A percentile compares a stretch with the other conserved stretches of the same genome.
These are phyloP conservation scores for Ganoderma sinense DNA, from an alignment of 1,284 basidiomycete species.

Conservation along the genomic window DNA sequence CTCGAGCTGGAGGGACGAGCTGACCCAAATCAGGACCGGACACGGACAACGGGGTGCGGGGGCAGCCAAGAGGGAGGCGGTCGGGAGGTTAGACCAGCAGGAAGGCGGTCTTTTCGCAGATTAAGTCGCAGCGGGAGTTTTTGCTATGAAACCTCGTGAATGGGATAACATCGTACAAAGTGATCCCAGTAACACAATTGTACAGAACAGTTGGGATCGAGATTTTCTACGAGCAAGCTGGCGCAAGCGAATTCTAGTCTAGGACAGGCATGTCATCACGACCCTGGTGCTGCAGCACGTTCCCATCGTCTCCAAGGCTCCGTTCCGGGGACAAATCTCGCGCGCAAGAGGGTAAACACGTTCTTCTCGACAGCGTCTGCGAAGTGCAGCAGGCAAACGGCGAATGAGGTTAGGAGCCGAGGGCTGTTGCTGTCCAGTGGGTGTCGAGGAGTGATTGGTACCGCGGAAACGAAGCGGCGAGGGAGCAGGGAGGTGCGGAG, in stretches of 20 bases:
- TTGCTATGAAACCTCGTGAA: not conserved
- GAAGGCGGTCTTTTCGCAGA: constrained; percentile 38
- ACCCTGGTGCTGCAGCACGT: constrained; percentile 20
- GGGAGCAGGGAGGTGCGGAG: constrained; percentile 29
- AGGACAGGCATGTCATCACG: not conserved
- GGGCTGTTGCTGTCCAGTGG: constrained; percentile 25
- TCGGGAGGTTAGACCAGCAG: constrained; percentile 18
- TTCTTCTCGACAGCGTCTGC: constrained; percentile 27
- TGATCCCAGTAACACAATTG: not conserved
- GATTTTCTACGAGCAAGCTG: not conserved
- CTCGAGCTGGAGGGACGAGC: constrained; percentile 34
- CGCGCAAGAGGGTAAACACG: constrained; percentile 26
- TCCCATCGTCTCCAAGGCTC: constrained; percentile 40
- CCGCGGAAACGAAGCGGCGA: constrained; percentile 8
- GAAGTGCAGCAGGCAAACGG: constrained; percentile 21
- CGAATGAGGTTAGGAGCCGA: constrained; percentile 6
- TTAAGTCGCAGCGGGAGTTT: not conserved
- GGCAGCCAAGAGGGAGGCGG: not conserved
- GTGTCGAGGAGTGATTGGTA: constrained; percentile 23
- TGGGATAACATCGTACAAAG: not conserved
- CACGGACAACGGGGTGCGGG: constrained; percentile 10
- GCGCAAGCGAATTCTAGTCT: not conserved
- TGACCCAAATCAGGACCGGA: constrained; percentile 24
- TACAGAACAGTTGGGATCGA: not conserved
- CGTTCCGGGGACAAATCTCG: constrained; percentile 36